A percentile compares a stretch with the other conserved stretches of the same genome.
Evolutionary conservation across 257 asterid species (phyloP).

Genomic region (Asclepias syriaca): DNA sequence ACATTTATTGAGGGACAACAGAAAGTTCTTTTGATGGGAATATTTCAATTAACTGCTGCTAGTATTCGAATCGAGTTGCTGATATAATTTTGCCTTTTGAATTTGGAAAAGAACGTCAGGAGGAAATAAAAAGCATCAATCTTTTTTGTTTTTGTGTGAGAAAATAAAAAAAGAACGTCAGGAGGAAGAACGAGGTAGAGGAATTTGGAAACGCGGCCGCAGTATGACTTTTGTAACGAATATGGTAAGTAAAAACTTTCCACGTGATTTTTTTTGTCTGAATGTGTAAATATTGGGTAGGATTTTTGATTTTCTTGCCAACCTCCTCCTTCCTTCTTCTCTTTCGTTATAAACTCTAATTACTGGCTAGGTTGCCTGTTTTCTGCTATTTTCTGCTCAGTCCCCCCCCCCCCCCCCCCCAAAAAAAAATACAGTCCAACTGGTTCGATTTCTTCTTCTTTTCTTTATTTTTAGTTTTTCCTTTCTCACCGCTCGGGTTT

Average conservation of each 20-base stretch:
- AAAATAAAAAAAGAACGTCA: neutral
- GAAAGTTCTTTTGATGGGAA: no score
- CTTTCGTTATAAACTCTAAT: neutral
- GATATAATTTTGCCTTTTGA: no score
- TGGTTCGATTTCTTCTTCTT: neutral
- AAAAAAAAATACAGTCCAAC: neutral
- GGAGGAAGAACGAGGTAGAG: neutral
- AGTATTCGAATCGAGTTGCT: no score
- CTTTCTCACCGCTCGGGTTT: neutral
- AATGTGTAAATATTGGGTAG: constrained; percentile 5
- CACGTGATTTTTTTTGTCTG: constrained; percentile 3
- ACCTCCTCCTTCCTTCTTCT: neutral
- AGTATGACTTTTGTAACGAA: neutral
- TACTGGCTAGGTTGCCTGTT: neutral
- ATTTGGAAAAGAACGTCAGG: no score
- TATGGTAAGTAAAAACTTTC: constrained; percentile 1
- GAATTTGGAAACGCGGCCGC: neutral
- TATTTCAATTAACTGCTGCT: no score
- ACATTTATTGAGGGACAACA: no score
- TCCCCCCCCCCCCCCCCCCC: neutral
- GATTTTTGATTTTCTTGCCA: constrained; percentile 1
- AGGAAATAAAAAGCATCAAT: neutral
- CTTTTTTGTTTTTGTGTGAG: neutral
- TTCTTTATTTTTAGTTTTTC: no score
- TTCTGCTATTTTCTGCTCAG: neutral